A percentile compares a stretch with the other conserved stretches of the same genome.
Evolutionary conservation across 2,329 filamentous ascomycete genomes (phyloP).

Genomic region (Sarocladium strictum): DNA sequence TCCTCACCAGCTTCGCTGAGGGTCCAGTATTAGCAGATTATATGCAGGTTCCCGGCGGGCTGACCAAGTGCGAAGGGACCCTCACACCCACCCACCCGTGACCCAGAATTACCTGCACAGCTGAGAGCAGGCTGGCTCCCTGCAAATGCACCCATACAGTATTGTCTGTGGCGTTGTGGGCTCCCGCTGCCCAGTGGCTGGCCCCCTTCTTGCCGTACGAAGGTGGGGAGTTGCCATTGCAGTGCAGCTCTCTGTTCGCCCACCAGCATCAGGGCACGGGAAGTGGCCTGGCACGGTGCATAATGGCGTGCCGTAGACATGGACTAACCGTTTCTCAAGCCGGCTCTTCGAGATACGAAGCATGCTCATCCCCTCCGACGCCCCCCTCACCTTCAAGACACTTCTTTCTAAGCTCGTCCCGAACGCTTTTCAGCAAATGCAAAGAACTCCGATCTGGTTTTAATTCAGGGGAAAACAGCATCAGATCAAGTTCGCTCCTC

Average conservation of each 20-base stretch:
- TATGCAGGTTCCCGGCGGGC: constrained; percentile 4
- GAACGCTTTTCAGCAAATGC: neutral
- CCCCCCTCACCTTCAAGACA: neutral
- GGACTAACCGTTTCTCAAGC: neutral
- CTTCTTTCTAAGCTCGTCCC: neutral
- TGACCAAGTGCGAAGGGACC: neutral
- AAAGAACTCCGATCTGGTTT: too few relatives aligned
- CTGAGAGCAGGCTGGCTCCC: neutral
- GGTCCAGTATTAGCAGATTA: constrained; percentile 2
- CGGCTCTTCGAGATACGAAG: neutral
- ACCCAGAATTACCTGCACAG: neutral
- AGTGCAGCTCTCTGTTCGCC: neutral
- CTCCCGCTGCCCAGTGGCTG: neutral
- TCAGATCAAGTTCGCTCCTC: too few relatives aligned
- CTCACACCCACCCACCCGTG: neutral
- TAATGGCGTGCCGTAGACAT: neutral
- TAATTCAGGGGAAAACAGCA: too few relatives aligned
- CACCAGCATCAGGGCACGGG: neutral
- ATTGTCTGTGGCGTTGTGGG: neutral
- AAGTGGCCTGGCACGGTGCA: neutral
- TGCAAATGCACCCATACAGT: neutral
- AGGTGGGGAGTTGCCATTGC: neutral
- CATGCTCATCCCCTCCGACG: neutral
- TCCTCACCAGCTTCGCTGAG: neutral
- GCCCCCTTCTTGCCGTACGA: neutral